Percentiles rank a stretch among this genome's conserved stretches.
Evolutionary conservation across 495 filamentous ascomycete species (phyloP).

Genomic region (Lepraria neglecta): DNA sequence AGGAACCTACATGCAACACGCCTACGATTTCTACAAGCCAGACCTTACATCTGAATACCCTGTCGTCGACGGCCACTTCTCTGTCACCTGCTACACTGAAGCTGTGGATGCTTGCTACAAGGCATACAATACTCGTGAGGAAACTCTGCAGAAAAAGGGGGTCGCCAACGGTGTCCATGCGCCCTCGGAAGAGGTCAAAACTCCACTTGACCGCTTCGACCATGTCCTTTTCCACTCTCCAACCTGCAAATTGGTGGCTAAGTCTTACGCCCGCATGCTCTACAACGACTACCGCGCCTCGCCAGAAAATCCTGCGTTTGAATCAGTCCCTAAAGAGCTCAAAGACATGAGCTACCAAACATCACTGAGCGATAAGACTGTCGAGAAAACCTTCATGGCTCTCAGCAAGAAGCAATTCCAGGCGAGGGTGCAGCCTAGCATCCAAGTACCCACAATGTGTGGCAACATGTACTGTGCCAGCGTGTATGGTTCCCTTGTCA

Average conservation of each 20-base stretch:
- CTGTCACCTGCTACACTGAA: slow-evolving; percentile 89
- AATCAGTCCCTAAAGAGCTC: slow-evolving; percentile 79
- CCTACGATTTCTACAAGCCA: slow-evolving; percentile 99
- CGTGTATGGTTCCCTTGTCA: slow-evolving; percentile 80
- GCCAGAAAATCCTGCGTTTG: slow-evolving; percentile 71
- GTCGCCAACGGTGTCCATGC: slow-evolving; percentile 48
- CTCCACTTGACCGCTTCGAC: slow-evolving; percentile 85
- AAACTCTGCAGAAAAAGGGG: slow-evolving; percentile 61
- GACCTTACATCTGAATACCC: slow-evolving; percentile 98
- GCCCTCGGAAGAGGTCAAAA: slow-evolving; percentile 42
- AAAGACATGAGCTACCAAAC: slow-evolving; percentile 76
- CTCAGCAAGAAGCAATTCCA: slow-evolving; percentile 94
- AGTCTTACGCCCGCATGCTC: slow-evolving; percentile 88
- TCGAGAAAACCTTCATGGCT: slow-evolving; percentile 95
- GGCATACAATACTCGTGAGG: slow-evolving; percentile 83
- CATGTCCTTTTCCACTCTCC: slow-evolving; percentile 94
- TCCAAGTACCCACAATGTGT: slow-evolving; percentile 85
- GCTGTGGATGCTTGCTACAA: slow-evolving; percentile 95
- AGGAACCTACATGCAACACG: slow-evolving; percentile 87
- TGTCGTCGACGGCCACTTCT: slow-evolving; percentile 93
- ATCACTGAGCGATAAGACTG: slow-evolving; percentile 83
- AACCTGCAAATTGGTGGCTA: slow-evolving; percentile 94
- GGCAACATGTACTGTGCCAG: slow-evolving; percentile 99
- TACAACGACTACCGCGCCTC: slow-evolving; percentile 92
- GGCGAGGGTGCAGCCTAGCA: slow-evolving; percentile 75